These are phyloP conservation scores for Ophiobolus disseminans DNA, from an alignment of 2,329 filamentous ascomycete genomes.

Conservation along the genomic window DNA sequence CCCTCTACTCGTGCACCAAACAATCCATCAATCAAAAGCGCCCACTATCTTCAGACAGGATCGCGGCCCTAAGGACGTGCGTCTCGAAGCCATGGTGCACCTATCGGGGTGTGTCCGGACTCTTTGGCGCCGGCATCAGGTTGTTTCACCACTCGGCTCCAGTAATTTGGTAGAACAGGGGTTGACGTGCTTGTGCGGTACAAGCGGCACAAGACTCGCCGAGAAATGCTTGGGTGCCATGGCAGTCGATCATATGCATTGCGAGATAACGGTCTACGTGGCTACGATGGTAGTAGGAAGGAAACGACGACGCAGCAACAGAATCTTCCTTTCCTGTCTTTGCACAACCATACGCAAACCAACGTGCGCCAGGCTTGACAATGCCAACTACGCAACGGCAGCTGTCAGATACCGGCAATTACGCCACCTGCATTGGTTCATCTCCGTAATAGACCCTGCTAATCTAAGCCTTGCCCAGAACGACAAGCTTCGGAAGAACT, in stretches of 20 bases:
- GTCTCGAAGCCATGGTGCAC: constrained; percentile 5
- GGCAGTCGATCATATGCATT: neutral
- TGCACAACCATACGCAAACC: no score
- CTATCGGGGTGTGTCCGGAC: constrained; percentile 17
- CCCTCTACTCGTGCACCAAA: neutral
- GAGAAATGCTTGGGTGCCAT: constrained; percentile 14
- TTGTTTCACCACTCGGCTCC: constrained; percentile 27
- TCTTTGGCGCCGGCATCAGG: constrained; percentile 9
- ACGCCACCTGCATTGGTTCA: constrained; percentile 19
- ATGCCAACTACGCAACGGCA: no score
- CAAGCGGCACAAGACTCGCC: constrained; percentile 16
- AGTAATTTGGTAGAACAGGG: constrained; percentile 20
- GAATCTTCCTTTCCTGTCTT: no score
- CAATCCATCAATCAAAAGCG: constrained; percentile 30
- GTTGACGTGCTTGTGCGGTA: constrained; percentile 7
- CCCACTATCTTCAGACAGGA: neutral
- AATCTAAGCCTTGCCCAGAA: constrained; percentile 40
- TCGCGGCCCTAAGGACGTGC: neutral
- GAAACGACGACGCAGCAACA: no score
- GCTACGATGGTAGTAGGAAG: no score
- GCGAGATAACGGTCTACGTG: no score
- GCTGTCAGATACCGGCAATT: neutral
- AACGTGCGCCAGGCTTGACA: no score
- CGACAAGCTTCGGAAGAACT: constrained; percentile 30
- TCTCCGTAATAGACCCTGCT: constrained; percentile 26